Evolutionary conservation across 495 filamentous ascomycete species (phyloP).

Genomic region (Penicillium daleae): DNA sequence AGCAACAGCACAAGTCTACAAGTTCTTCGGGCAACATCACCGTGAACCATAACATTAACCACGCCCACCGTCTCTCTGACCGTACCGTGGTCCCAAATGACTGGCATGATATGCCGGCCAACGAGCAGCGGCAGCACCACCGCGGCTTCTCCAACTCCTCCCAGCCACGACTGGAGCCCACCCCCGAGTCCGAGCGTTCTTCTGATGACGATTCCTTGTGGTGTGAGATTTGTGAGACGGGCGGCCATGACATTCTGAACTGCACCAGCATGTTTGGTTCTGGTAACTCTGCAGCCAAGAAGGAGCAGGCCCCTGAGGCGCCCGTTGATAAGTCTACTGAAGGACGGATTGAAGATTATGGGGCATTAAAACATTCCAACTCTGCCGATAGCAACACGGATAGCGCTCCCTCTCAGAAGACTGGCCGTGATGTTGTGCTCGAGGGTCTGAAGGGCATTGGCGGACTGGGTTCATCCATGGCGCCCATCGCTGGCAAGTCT

Average conservation of each 20-base stretch:
- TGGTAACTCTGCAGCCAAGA: conserved; percentile 18
- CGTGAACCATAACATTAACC: conserved; percentile 31
- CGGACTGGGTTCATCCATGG: conserved; percentile 42
- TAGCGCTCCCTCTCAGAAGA: conserved; percentile 36
- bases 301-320: conserved; percentile 20
- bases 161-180: conserved; percentile 51
- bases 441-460: conserved; percentile 67
- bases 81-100: conserved; percentile 51
- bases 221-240: conserved; percentile 95
- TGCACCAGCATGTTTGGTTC: conserved; percentile 84
- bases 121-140: conserved; percentile 40
- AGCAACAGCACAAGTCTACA: conserved; percentile 45
- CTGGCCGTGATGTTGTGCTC: conserved; percentile 59
- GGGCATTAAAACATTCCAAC: conserved; percentile 17
- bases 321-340: conserved; percentile 28
- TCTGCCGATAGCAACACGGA: conserved; percentile 23
- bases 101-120: conserved; percentile 43
- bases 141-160: conserved; percentile 39
- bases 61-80: conserved; percentile 50
- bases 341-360: conserved; percentile 19
- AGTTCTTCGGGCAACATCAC: conserved; percentile 37
- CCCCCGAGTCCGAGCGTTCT: conserved; percentile 74
- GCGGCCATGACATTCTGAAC: conserved; percentile 91
- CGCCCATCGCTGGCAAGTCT: conserved; percentile 73
- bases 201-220: conserved; percentile 79